Conservation (phyloP, 345 rosid species). For the Firmiana major region DNA sequence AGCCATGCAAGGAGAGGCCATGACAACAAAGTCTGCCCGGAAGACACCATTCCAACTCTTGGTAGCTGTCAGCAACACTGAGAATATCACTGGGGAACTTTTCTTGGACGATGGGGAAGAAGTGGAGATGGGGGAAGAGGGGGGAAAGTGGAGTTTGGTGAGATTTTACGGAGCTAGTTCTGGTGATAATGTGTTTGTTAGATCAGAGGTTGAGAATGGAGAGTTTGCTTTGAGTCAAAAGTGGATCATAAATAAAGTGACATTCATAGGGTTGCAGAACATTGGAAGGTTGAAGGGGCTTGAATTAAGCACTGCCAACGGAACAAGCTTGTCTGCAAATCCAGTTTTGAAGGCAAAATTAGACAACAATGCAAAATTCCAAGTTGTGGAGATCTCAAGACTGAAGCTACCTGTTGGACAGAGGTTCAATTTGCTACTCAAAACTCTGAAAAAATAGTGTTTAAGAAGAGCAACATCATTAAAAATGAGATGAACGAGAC, state of each 20-base stretch:
- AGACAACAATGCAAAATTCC: conserved; percentile 22
- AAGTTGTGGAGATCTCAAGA: conserved; percentile 28
- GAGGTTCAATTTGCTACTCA: conserved; percentile 42
- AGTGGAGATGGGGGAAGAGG: conserved; percentile 46
- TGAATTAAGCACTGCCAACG: conserved; percentile 21
- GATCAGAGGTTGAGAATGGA: conserved; percentile 47
- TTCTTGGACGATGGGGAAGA: conserved; percentile 64
- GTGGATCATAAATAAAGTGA: too few species aligned
- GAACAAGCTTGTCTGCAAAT: background rate
- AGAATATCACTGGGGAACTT: conserved; percentile 46
- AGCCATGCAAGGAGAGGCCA: conserved; percentile 67
- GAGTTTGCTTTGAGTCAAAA: conserved; percentile 43
- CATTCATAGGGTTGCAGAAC: conserved; percentile 46
- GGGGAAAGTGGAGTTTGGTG: conserved; percentile 48
- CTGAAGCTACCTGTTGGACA: conserved; percentile 33
- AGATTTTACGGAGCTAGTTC: conserved; percentile 32
- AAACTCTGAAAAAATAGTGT: conserved; percentile 6
- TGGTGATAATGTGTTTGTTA: conserved; percentile 26
- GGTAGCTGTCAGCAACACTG: conserved; percentile 38
- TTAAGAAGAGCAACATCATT: background rate
- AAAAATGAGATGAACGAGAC: too few species aligned
- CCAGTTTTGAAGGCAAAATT: conserved; percentile 13
- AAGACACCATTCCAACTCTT: conserved; percentile 45
- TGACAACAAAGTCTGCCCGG: conserved; percentile 57
- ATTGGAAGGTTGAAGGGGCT: conserved; percentile 16